A percentile compares a stretch with the other conserved stretches of the same genome.
Evolutionary conservation across 2,329 filamentous ascomycete genomes (phyloP).

Genomic region (Myriosclerotinia duriaeana): DNA sequence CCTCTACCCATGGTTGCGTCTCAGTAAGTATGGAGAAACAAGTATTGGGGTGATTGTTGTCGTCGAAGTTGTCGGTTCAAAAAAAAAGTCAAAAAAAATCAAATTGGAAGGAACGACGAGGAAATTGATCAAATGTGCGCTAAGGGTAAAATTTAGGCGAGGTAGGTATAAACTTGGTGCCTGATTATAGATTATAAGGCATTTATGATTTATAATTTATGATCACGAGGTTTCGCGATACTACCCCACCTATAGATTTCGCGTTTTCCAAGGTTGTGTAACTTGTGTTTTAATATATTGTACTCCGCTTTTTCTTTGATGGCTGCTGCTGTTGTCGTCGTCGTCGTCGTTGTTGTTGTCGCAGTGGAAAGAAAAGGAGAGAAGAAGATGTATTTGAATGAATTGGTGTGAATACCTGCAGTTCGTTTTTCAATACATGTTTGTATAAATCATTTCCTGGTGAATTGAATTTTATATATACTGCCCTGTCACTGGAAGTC

Average conservation of each 20-base stretch:
- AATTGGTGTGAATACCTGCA: too few relatives aligned
- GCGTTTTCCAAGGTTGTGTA: too few relatives aligned
- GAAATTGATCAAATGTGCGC: conserved; percentile 15
- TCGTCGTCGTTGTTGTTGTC: too few relatives aligned
- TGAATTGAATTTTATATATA: background rate
- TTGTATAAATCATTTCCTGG: background rate
- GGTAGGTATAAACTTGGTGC: background rate
- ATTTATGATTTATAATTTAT: background rate
- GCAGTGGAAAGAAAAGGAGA: background rate
- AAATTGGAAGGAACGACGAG: conserved; percentile 1
- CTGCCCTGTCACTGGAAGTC: too few relatives aligned
- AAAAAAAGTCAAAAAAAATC: background rate
- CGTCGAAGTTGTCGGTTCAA: conserved; percentile 23
- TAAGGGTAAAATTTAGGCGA: conserved; percentile 20
- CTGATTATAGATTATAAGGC: background rate
- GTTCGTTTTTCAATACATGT: too few relatives aligned
- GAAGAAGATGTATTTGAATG: background rate
- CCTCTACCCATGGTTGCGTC: conserved; percentile 50
- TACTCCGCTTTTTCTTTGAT: too few relatives aligned
- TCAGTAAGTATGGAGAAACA: conserved; percentile 29
- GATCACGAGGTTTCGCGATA: background rate
- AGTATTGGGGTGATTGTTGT: conserved; percentile 23
- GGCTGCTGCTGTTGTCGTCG: too few relatives aligned
- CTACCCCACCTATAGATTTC: too few relatives aligned
- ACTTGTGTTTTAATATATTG: too few relatives aligned